phyloP scores from a whole-genome alignment of 2,329 filamentous ascomycete genomes.

The Penicillium occitanis region DNA sequence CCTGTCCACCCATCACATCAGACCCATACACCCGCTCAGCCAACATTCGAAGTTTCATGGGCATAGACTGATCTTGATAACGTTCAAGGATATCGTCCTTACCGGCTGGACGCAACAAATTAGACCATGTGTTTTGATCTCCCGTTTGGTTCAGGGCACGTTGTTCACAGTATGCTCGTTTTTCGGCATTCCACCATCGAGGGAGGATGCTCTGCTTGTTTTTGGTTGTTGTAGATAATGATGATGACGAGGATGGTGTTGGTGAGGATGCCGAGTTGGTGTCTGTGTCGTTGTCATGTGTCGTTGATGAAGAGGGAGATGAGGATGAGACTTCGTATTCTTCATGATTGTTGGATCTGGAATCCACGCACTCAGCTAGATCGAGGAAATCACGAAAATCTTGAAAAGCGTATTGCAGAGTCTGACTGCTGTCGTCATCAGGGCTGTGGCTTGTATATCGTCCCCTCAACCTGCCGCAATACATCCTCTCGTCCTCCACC shows the following conservation, averaged over 20 bases:
- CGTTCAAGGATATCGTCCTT: conserved; percentile 44
- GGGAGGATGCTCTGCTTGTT: conserved; percentile 38
- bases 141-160: conserved; percentile 31
- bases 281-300: conserved; percentile 6
- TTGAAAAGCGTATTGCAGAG: conserved; percentile 12
- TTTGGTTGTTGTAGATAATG: conserved; percentile 1
- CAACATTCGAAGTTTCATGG: conserved; percentile 55
- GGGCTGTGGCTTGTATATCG: conserved; percentile 23
- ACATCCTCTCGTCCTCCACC: conserved; percentile 28
- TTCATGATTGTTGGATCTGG: conserved; percentile 28
- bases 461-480: conserved; percentile 25
- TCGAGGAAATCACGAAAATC: conserved; percentile 34
- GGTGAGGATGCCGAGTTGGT: conserved; percentile 11
- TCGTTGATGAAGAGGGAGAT: conserved; percentile 2
- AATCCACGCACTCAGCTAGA: conserved; percentile 31
- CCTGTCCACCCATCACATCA: conserved; percentile 19
- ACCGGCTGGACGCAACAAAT: conserved; percentile 30
- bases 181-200: conserved; percentile 47
- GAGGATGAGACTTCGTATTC: conserved; percentile 24
- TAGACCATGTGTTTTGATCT: conserved; percentile 28
- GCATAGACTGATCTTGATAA: conserved; percentile 47
- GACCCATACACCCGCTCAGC: conserved; percentile 44
- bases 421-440: background rate
- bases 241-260: conserved; percentile 6
- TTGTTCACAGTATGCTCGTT: conserved; percentile 40